Percentiles rank a stretch among this genome's conserved stretches.
These are phyloP conservation scores for Agaricus blazei DNA, from an alignment of 768 basidiomycete genomes.

Conservation along the genomic window DNA sequence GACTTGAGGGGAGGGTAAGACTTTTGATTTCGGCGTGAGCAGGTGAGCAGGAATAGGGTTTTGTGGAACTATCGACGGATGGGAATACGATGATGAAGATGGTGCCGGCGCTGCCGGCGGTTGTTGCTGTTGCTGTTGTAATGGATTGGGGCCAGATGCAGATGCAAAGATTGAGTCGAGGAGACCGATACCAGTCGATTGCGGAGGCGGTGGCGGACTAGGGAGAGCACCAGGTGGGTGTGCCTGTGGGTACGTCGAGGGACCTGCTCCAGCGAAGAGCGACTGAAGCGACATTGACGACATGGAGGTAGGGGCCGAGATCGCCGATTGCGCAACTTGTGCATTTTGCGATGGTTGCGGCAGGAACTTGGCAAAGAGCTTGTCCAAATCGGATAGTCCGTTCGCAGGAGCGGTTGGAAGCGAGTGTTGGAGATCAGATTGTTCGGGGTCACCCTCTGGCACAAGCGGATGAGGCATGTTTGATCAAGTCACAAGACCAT, in stretches of 20 bases:
- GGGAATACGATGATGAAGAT: constrained; percentile 11
- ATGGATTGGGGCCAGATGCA: constrained; percentile 23
- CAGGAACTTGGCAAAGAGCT: constrained; percentile 40
- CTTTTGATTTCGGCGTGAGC: constrained; percentile 47
- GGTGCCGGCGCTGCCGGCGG: constrained; percentile 12
- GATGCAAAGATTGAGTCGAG: constrained; percentile 75
- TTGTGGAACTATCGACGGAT: constrained; percentile 15
- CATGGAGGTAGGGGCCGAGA: constrained; percentile 24
- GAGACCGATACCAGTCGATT: constrained; percentile 49
- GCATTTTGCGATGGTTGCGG: constrained; percentile 19
- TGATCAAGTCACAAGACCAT: not conserved
- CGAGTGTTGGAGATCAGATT: constrained; percentile 11
- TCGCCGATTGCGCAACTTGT: constrained; percentile 16
- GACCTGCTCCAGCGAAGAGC: constrained; percentile 38
- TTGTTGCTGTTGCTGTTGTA: constrained; percentile 8
- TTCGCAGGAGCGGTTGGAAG: not conserved
- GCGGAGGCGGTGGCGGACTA: constrained; percentile 20
- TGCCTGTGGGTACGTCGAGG: constrained; percentile 12
- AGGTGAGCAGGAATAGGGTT: constrained; percentile 34
- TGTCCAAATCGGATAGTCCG: constrained; percentile 36
- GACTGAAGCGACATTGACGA: constrained; percentile 41
- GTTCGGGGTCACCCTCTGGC: not conserved
- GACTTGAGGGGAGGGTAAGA: constrained; percentile 52
- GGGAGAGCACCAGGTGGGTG: not conserved
- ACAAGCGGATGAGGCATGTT: no score